A percentile compares a stretch with the other conserved stretches of the same genome.
Conservation (phyloP, 305 asterid genomes). For the Nicotiana rustica region DNA sequence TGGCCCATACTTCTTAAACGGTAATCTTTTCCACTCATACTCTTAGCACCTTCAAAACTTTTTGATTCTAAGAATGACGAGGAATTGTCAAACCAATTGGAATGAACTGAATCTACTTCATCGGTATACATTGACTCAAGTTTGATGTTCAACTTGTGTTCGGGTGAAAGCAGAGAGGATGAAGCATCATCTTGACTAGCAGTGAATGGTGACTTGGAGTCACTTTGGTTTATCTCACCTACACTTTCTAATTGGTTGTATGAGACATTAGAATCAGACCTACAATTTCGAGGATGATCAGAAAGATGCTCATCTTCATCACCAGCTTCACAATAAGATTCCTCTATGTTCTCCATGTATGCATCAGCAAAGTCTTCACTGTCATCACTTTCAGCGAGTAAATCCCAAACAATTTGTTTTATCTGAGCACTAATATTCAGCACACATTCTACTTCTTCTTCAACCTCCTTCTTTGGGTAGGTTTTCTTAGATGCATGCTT, state of each 20-base stretch:
- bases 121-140: conserved; percentile 40
- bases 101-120: conserved; percentile 42
- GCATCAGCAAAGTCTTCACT: conserved; percentile 73
- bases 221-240: conserved; percentile 59
- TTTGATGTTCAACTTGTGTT: conserved; percentile 39
- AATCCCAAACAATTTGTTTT: conserved; percentile 69
- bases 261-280: conserved; percentile 41
- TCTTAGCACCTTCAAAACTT: conserved; percentile 36
- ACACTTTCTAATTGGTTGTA: conserved; percentile 58
- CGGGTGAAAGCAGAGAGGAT: conserved; percentile 44
- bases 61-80: conserved; percentile 44
- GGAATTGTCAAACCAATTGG: conserved; percentile 35
- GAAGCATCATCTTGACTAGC: conserved; percentile 39
- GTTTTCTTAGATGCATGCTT: conserved; percentile 37
- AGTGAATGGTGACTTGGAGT: conserved; percentile 43
- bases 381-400: conserved; percentile 56
- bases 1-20: conserved; percentile 39
- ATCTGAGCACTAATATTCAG: conserved; percentile 76
- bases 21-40: conserved; percentile 31
- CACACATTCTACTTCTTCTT: conserved; percentile 67
- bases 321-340: conserved; percentile 42
- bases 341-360: conserved; percentile 63
- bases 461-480: conserved; percentile 55
- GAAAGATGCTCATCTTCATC: conserved; percentile 48
- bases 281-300: conserved; percentile 38